phyloP scores from a whole-genome alignment of 2,329 filamentous ascomycete species.

The Decorospora gaudefroyi region DNA sequence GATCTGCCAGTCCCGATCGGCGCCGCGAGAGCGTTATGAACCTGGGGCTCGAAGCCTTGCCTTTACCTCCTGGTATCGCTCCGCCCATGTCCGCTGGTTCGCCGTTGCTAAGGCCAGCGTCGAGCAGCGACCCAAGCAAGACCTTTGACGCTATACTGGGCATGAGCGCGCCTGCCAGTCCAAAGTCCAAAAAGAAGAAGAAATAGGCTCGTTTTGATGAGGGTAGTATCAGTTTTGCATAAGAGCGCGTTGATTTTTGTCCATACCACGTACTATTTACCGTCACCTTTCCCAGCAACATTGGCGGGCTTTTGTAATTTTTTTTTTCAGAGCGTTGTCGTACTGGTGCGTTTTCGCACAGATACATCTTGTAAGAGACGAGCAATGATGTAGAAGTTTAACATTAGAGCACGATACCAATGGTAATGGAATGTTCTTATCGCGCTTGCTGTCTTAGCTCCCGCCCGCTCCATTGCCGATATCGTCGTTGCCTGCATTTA shows the following conservation, averaged over 20 bases:
- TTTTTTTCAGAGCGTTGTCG: slow-evolving; percentile 9
- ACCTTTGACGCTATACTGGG: slow-evolving; percentile 57
- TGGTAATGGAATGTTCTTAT: slow-evolving; percentile 10
- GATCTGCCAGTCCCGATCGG: slow-evolving; percentile 37
- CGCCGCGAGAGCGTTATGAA: slow-evolving; percentile 53
- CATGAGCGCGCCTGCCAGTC: slow-evolving; percentile 25
- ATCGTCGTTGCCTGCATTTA: slow-evolving; percentile 17
- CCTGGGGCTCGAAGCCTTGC: slow-evolving; percentile 54
- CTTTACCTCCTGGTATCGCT: slow-evolving; percentile 51
- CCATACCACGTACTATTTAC: slow-evolving; percentile 6
- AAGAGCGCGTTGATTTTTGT: slow-evolving; percentile 3
- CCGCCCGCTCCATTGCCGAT: slow-evolving; percentile 23
- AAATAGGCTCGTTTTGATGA: slow-evolving; percentile 21
- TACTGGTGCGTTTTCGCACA: neutral
- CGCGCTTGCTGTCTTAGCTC: slow-evolving; percentile 16
- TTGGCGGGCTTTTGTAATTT: slow-evolving; percentile 4
- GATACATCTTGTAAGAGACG: slow-evolving; percentile 1
- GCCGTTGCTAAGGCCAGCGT: slow-evolving; percentile 32
- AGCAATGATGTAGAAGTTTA: neutral
- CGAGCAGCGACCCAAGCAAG: slow-evolving; percentile 49
- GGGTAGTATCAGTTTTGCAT: neutral
- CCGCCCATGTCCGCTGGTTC: slow-evolving; percentile 40
- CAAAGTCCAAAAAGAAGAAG: slow-evolving; percentile 40
- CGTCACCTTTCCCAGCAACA: slow-evolving; percentile 2
- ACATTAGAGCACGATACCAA: neutral